A percentile compares a stretch with the other conserved stretches of the same genome.
Evolutionary conservation across 1,284 basidiomycete genomes (phyloP).

Genomic region (Naganishia liquefaciens): DNA sequence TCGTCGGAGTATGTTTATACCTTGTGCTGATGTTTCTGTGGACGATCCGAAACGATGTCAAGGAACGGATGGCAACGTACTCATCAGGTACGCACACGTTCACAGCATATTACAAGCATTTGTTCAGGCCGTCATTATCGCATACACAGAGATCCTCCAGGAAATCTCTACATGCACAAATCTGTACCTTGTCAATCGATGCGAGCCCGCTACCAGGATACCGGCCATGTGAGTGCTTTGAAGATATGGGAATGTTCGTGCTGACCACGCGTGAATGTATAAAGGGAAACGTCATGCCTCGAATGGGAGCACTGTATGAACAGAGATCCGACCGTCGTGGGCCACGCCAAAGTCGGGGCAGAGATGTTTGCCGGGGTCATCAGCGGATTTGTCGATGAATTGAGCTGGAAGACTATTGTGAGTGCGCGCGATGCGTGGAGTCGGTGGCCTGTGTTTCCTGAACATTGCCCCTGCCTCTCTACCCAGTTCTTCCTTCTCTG

Average conservation of each 20-base stretch:
- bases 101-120: background rate
- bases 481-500: constrained; percentile 72
- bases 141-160: constrained; percentile 71
- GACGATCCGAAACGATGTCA: constrained; percentile 86
- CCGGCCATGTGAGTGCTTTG: constrained; percentile 67
- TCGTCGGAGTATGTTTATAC: constrained; percentile 82
- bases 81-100: constrained; percentile 67
- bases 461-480: constrained; percentile 9
- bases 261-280: background rate
- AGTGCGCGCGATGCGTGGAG: constrained; percentile 43
- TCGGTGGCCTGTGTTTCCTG: background rate
- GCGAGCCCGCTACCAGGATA: constrained; percentile 64
- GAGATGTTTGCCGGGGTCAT: constrained; percentile 95
- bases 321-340: constrained; percentile 84
- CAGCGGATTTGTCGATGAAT: constrained; percentile 93
- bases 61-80: constrained; percentile 82
- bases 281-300: constrained; percentile 68
- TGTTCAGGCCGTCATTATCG: constrained; percentile 10
- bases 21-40: constrained; percentile 80
- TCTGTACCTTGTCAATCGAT: constrained; percentile 79
- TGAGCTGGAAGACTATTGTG: constrained; percentile 94
- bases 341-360: constrained; percentile 83
- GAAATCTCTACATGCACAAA: constrained; percentile 82
- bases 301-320: constrained; percentile 96
- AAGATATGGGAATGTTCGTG: background rate